Conservation (phyloP, 2,329 filamentous ascomycete genomes). For the Acephala macrosclerotiorum region DNA sequence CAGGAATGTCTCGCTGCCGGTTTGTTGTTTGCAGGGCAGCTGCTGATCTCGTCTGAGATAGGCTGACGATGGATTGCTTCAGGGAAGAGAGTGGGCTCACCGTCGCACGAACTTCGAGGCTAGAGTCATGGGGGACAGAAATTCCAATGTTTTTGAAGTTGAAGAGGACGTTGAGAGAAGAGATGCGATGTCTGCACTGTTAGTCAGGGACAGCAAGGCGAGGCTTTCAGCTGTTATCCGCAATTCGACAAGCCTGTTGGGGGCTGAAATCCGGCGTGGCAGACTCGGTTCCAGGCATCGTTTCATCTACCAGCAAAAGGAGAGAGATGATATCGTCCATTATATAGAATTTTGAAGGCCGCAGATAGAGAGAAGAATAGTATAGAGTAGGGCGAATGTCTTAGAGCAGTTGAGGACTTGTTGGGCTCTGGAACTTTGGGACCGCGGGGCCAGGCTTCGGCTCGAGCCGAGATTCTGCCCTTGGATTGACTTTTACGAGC, state of each 20-base stretch:
- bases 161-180: conserved; percentile 1
- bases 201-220: conserved; percentile 12
- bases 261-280: conserved; percentile 14
- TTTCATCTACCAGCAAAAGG: conserved; percentile 7
- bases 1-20: conserved; percentile 20
- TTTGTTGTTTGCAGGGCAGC: conserved; percentile 14
- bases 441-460: background rate
- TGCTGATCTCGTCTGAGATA: conserved; percentile 15
- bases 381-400: background rate
- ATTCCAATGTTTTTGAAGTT: background rate
- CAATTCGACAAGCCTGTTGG: conserved; percentile 19
- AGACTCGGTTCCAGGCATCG: background rate
- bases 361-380: background rate
- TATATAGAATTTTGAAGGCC: background rate
- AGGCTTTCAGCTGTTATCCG: conserved; percentile 18
- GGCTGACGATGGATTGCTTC: conserved; percentile 16
- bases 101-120: conserved; percentile 17
- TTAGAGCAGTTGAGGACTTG: background rate
- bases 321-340: conserved; percentile 4
- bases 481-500: background rate
- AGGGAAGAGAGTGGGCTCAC: conserved; percentile 6
- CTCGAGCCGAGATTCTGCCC: conserved; percentile 3
- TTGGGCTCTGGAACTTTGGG: background rate
- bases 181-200: background rate
- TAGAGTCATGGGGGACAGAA: conserved; percentile 18